Evolutionary conservation across 2,329 filamentous ascomycete species (phyloP).

Genomic region (Cladophialophora chaetospira): DNA sequence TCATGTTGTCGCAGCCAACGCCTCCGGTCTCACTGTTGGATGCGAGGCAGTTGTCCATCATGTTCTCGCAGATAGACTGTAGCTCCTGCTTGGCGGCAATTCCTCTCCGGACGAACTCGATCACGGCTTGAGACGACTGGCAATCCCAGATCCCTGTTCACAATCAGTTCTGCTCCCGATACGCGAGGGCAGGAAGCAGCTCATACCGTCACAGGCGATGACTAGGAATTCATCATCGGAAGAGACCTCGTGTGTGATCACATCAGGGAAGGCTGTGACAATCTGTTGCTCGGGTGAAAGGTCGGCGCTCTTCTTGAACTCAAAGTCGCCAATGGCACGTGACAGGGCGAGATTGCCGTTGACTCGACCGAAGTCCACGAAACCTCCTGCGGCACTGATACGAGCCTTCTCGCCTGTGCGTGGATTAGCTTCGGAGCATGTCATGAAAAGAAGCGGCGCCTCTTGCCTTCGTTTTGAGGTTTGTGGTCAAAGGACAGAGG

Average conservation of each 20-base stretch:
- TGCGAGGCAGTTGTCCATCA: constrained; percentile 99
- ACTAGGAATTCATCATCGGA: constrained; percentile 96
- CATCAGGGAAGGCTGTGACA: constrained; percentile 93
- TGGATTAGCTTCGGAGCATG: constrained; percentile 20
- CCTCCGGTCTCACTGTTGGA: constrained; percentile 98
- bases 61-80: constrained; percentile 96
- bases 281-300: constrained; percentile 98
- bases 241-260: constrained; percentile 84
- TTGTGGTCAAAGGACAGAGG: constrained; percentile 99
- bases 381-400: constrained; percentile 92
- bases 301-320: constrained; percentile 99
- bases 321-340: constrained; percentile 96
- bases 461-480: constrained; percentile 88
- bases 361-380: constrained; percentile 97
- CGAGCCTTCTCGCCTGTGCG: constrained; percentile 86
- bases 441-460: not conserved
- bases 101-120: constrained; percentile 94
- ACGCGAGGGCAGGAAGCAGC: not conserved
- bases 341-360: constrained; percentile 97
- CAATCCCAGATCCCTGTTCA: constrained; percentile 95
- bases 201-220: constrained; percentile 84
- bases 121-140: constrained; percentile 94
- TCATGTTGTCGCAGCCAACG: constrained; percentile 99
- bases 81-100: constrained; percentile 96
- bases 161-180: constrained; percentile 13